Conservation (phyloP, 768 basidiomycete species). For the Suillus clintonianus region DNA sequence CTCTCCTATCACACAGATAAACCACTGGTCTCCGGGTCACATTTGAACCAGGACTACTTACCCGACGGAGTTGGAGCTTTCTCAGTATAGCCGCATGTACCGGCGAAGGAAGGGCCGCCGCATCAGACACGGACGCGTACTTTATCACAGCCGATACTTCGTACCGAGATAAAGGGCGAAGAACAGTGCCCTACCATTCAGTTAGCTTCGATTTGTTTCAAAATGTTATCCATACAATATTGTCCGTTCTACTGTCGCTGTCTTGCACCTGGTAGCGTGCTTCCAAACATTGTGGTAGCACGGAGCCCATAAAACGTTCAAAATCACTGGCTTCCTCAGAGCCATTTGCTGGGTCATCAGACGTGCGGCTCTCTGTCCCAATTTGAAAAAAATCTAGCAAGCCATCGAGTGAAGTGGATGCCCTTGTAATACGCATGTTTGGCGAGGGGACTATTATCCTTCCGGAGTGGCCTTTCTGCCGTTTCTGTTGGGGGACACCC, state of each 20-base stretch:
- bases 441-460: slow-evolving; percentile 8
- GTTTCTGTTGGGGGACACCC: slow-evolving; percentile 18
- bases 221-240: not conserved
- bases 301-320: slow-evolving; percentile 32
- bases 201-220: not conserved
- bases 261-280: slow-evolving; percentile 17
- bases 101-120: slow-evolving; percentile 19
- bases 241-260: not conserved
- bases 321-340: slow-evolving; percentile 19
- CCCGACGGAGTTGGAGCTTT: slow-evolving; percentile 48
- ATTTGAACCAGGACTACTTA: slow-evolving; percentile 5
- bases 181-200: slow-evolving; percentile 29
- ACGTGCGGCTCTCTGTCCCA: not conserved
- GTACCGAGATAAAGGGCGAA: slow-evolving; percentile 45
- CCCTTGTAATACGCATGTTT: slow-evolving; percentile 16
- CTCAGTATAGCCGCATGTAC: slow-evolving; percentile 39
- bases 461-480: slow-evolving; percentile 26
- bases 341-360: not conserved
- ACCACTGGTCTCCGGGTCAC: not conserved
- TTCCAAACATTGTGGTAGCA: slow-evolving; percentile 37
- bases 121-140: slow-evolving; percentile 17
- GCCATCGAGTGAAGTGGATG: slow-evolving; percentile 16
- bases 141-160: slow-evolving; percentile 39
- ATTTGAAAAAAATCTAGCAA: slow-evolving; percentile 21
- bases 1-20: slow-evolving; percentile 20